These are phyloP conservation scores for Dryas octopetala DNA, from an alignment of 306 rosid genomes.

Conservation along the genomic window DNA sequence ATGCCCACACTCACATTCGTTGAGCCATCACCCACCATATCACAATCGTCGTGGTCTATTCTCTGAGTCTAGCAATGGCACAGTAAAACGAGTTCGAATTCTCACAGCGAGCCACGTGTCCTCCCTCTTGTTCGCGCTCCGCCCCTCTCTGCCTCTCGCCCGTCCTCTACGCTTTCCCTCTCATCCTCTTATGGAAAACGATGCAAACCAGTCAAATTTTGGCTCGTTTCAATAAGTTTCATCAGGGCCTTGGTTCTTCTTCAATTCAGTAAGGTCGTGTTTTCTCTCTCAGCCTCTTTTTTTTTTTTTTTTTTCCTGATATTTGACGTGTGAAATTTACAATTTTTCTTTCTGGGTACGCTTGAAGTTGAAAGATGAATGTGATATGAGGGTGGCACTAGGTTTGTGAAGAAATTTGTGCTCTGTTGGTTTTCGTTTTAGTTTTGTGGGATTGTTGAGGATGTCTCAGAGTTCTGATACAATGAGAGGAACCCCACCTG, in stretches of 20 bases:
- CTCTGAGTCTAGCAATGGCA: not conserved
- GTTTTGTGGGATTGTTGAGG: not conserved
- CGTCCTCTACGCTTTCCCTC: slow-evolving; percentile 49
- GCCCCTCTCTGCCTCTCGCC: slow-evolving; percentile 15
- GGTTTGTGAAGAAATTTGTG: not conserved
- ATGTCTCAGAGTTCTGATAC: slow-evolving; percentile 34
- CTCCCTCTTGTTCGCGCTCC: not conserved
- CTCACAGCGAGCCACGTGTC: slow-evolving; percentile 31
- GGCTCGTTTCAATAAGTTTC: not conserved
- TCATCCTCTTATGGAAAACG: not conserved
- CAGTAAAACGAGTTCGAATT: not conserved
- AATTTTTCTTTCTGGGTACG: not conserved
- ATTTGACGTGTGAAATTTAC: not conserved
- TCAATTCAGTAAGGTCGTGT: not conserved
- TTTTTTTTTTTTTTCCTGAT: not conserved
- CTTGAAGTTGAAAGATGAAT: slow-evolving; percentile 1
- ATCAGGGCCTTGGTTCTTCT: not conserved
- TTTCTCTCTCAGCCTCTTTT: not conserved
- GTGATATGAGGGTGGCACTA: slow-evolving; percentile 4
- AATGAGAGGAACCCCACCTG: slow-evolving; percentile 52
- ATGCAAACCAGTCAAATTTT: slow-evolving; percentile 1
- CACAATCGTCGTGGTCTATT: not conserved
- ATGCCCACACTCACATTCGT: no score
- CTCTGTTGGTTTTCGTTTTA: not conserved
- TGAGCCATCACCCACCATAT: no score